Percentiles rank a stretch among this genome's conserved stretches.
Conservation (phyloP, 495 filamentous ascomycete genomes). For the Trichoderma orchidacearum region DNA sequence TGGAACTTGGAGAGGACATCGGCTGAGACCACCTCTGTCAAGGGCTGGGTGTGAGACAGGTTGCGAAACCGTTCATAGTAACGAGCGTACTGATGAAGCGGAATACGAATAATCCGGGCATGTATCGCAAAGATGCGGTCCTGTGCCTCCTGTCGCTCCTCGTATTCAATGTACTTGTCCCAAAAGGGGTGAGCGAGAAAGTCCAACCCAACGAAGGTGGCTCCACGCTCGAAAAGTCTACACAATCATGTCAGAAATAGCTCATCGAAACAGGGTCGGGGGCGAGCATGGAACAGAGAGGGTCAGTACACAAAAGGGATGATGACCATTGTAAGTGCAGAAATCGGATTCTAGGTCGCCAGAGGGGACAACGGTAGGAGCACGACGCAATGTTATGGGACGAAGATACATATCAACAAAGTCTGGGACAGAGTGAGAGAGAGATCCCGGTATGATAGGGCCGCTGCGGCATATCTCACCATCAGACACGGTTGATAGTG, state of each 20-base stretch:
- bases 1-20: constrained; percentile 58
- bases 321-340: background rate
- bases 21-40: constrained; percentile 56
- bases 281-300: constrained; percentile 27
- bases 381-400: background rate
- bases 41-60: constrained; percentile 56
- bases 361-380: constrained; percentile 2
- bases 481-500: constrained; percentile 15
- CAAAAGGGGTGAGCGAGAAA: constrained; percentile 94
- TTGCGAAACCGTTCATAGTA: constrained; percentile 88
- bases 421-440: constrained; percentile 35
- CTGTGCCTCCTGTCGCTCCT: constrained; percentile 74
- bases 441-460: constrained; percentile 31
- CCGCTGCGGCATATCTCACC: constrained; percentile 41
- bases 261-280: constrained; percentile 16
- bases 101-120: constrained; percentile 76
- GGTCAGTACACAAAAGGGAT: constrained; percentile 43
- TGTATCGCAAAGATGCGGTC: constrained; percentile 82
- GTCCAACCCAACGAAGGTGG: constrained; percentile 74
- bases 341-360: background rate
- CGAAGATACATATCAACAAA: constrained; percentile 1
- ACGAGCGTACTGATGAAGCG: constrained; percentile 91
- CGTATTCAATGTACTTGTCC: constrained; percentile 97
- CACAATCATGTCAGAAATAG: constrained; percentile 37
- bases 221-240: constrained; percentile 90